phyloP scores from a whole-genome alignment of 2,329 filamentous ascomycete species.

The Teratosphaeria gauchensis region DNA sequence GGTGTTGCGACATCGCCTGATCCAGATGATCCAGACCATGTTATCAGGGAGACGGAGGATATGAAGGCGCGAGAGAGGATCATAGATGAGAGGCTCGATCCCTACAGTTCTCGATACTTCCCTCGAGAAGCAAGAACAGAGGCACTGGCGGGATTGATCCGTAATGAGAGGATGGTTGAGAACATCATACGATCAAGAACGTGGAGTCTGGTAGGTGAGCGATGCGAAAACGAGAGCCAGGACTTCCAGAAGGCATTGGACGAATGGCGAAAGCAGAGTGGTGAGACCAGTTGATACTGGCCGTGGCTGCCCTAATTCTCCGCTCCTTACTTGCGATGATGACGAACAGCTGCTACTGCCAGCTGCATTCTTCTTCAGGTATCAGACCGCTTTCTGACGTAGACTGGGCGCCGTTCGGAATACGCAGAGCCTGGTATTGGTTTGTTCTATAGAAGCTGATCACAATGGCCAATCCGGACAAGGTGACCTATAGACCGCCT shows the following conservation, averaged over 20 bases:
- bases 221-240: constrained; percentile 53
- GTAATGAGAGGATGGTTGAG: constrained; percentile 69
- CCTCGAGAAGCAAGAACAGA: constrained; percentile 72
- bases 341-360: no score
- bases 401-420: no score
- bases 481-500: no score
- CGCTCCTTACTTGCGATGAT: not conserved
- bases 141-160: constrained; percentile 60
- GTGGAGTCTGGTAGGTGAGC: constrained; percentile 67
- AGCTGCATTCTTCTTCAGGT: no score
- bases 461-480: no score
- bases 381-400: no score
- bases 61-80: constrained; percentile 60
- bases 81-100: constrained; percentile 82
- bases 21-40: constrained; percentile 70
- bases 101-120: constrained; percentile 79
- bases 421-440: no score
- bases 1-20: constrained; percentile 80
- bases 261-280: constrained; percentile 39
- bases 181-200: constrained; percentile 70
- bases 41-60: constrained; percentile 60
- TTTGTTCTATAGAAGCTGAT: no score
- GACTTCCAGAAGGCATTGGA: constrained; percentile 57
- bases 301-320: not conserved
- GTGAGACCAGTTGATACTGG: not conserved